A percentile compares a stretch with the other conserved stretches of the same genome.
Conservation (phyloP, 768 basidiomycete genomes). For the Panaeolus papilionaceus region DNA sequence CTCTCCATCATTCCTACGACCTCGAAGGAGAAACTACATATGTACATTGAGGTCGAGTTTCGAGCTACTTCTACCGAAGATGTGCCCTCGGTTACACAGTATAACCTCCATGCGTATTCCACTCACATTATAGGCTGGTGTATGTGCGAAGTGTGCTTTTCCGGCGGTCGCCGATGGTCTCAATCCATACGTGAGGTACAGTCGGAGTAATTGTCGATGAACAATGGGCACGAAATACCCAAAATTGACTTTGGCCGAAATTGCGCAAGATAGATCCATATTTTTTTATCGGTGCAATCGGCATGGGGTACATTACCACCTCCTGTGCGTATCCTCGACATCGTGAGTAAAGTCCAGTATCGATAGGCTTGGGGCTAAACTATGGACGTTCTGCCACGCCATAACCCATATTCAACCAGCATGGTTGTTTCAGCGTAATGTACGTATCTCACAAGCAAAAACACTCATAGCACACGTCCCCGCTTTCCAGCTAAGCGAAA, state of each 20-base stretch:
- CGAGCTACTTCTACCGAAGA: conserved; percentile 10
- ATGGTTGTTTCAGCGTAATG: neutral
- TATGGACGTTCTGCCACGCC: too few species aligned
- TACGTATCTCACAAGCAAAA: neutral
- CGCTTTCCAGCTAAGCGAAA: neutral
- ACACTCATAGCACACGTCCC: neutral
- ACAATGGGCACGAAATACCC: neutral
- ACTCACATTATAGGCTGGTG: neutral
- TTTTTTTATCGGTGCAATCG: neutral
- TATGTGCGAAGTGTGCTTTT: neutral
- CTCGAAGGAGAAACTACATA: conserved; percentile 1
- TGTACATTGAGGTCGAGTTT: neutral
- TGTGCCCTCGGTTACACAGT: neutral
- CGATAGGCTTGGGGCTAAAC: too few species aligned
- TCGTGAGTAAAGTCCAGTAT: too few species aligned
- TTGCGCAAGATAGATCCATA: neutral
- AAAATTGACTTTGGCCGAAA: neutral
- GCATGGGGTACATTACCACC: too few species aligned
- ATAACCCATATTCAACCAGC: too few species aligned
- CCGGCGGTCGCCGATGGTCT: neutral
- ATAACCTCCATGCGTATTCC: neutral
- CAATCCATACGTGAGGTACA: neutral
- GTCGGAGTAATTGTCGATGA: neutral
- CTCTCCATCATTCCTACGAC: neutral
- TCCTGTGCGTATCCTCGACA: too few species aligned